Evolutionary conservation across 1,284 basidiomycete genomes (phyloP).

Genomic region (Mycena citricolor): DNA sequence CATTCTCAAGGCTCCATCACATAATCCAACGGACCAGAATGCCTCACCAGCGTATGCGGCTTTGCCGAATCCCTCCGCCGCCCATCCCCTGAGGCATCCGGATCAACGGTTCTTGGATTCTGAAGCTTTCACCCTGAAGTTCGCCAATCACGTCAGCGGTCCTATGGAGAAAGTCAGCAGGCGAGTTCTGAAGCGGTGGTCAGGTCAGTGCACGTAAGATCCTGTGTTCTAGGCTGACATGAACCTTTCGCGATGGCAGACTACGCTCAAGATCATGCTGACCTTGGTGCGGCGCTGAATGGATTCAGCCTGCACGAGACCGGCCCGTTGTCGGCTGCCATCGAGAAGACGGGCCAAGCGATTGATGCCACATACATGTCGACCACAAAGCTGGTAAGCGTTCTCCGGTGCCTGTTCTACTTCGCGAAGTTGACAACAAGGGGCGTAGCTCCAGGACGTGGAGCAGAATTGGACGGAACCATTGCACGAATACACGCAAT

Average conservation of each 20-base stretch:
- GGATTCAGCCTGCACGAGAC: conserved; percentile 91
- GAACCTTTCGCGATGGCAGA: conserved; percentile 58
- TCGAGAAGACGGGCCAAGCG: conserved; percentile 94
- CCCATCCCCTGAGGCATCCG: conserved; percentile 82
- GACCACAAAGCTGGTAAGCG: conserved; percentile 79
- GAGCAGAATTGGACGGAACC: conserved; percentile 96
- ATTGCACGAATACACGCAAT: conserved; percentile 94
- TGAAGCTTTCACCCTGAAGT: conserved; percentile 95
- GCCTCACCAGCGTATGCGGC: conserved; percentile 77
- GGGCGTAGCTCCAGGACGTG: conserved; percentile 77
- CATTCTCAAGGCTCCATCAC: conserved; percentile 91
- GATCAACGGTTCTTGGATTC: conserved; percentile 96
- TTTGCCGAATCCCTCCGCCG: conserved; percentile 85
- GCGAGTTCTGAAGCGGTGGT: conserved; percentile 90
- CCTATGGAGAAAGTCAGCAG: conserved; percentile 97
- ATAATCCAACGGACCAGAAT: conserved; percentile 85
- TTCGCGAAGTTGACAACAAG: conserved; percentile 3
- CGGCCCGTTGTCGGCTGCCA: conserved; percentile 69
- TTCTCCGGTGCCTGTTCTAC: conserved; percentile 1
- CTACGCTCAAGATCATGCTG: conserved; percentile 86
- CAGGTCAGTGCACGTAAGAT: conserved; percentile 55
- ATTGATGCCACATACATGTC: conserved; percentile 93
- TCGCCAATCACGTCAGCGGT: conserved; percentile 86
- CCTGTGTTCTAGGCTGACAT: conserved; percentile 2
- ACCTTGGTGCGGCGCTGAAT: conserved; percentile 94